Percentiles rank a stretch among this genome's conserved stretches.
Conservation (phyloP, 495 filamentous ascomycete genomes). For the Cercophora sp. region DNA sequence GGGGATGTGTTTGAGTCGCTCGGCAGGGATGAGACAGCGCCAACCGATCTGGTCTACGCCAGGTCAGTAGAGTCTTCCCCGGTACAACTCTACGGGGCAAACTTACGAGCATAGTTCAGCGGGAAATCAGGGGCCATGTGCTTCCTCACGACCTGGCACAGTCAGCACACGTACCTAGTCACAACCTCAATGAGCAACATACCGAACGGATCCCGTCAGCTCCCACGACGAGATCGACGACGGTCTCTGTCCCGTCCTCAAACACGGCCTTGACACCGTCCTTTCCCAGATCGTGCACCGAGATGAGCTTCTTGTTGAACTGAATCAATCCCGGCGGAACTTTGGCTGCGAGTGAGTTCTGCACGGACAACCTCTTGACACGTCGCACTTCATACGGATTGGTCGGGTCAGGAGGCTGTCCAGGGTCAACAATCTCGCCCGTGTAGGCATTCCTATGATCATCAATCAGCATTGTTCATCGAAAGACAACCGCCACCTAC, state of each 20-base stretch:
- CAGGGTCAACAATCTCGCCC: slow-evolving; percentile 21
- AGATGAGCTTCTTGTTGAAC: slow-evolving; percentile 35
- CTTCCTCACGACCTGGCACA: slow-evolving; percentile 27
- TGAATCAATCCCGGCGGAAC: slow-evolving; percentile 37
- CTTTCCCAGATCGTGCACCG: slow-evolving; percentile 24
- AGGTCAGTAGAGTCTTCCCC: no score
- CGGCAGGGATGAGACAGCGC: slow-evolving; percentile 1
- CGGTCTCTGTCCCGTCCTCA: slow-evolving; percentile 33
- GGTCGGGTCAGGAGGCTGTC: slow-evolving; percentile 22
- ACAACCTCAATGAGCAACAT: not conserved
- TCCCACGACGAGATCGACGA: slow-evolving; percentile 48
- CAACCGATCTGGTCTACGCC: slow-evolving; percentile 6
- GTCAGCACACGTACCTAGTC: not conserved
- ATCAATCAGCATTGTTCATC: no score
- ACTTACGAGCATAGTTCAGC: slow-evolving; percentile 26
- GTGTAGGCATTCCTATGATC: slow-evolving; percentile 31
- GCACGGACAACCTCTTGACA: slow-evolving; percentile 34
- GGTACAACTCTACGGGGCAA: not conserved
- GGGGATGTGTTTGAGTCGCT: slow-evolving; percentile 14
- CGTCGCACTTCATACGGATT: not conserved
- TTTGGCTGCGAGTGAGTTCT: slow-evolving; percentile 35
- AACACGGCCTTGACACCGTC: slow-evolving; percentile 33
- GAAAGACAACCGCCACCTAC: no score
- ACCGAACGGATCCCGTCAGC: slow-evolving; percentile 53
- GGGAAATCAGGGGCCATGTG: slow-evolving; percentile 38